Evolutionary conservation across 192 early-diverging fungal species (phyloP).

Genomic region (Coemansia sp.): DNA sequence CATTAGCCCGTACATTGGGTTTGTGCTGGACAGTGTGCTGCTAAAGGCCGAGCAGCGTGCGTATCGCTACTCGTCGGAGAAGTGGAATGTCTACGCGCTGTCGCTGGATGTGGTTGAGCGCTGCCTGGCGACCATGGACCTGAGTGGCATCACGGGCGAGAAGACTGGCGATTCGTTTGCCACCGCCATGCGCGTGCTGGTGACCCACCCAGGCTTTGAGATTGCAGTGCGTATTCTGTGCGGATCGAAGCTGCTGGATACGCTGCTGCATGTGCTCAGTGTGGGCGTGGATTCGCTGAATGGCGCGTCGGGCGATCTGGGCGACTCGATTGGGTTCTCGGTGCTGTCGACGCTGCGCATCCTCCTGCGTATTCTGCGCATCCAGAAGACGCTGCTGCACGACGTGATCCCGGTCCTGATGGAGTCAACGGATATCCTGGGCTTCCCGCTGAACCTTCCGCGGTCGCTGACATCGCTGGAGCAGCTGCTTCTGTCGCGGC

Average conservation of each 20-base stretch:
- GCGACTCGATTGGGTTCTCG: conserved; percentile 24
- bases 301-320: conserved; percentile 13
- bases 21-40: conserved; percentile 82
- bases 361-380: conserved; percentile 57
- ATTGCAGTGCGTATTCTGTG: conserved; percentile 71
- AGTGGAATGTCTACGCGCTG: conserved; percentile 63
- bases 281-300: conserved; percentile 60
- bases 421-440: conserved; percentile 41
- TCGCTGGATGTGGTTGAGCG: conserved; percentile 71
- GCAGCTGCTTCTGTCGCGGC: conserved; percentile 67
- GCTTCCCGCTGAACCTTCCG: conserved; percentile 45
- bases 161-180: conserved; percentile 3
- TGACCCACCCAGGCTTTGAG: conserved; percentile 81
- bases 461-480: conserved; percentile 67
- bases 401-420: conserved; percentile 55
- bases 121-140: conserved; percentile 70
- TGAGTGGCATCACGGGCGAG: conserved; percentile 39
- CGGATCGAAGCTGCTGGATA: conserved; percentile 61
- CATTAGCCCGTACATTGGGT: conserved; percentile 69
- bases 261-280: conserved; percentile 64
- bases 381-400: conserved; percentile 73
- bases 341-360: conserved; percentile 53
- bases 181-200: conserved; percentile 38
- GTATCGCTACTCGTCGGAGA: conserved; percentile 62
- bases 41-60: conserved; percentile 64